Conservation (phyloP, 768 basidiomycete genomes). For the Macrocybe gigantea region DNA sequence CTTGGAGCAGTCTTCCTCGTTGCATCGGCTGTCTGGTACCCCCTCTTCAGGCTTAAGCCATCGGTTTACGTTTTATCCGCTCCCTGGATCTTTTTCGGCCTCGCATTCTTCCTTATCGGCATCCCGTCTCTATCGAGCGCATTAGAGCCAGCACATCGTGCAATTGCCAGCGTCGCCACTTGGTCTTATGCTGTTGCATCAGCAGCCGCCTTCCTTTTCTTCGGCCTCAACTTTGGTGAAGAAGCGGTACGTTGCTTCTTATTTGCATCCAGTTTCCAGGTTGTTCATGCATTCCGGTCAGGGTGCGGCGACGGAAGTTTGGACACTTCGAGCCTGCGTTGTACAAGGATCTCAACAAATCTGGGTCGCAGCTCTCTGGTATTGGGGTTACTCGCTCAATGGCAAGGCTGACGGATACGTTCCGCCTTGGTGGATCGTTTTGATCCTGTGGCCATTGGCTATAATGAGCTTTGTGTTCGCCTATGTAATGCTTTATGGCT, state of each 20-base stretch:
- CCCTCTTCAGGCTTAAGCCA: constrained; percentile 81
- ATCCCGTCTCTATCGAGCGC: constrained; percentile 67
- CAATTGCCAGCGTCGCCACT: constrained; percentile 71
- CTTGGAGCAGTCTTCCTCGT: constrained; percentile 86
- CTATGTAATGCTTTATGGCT: constrained; percentile 79
- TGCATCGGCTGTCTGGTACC: constrained; percentile 85
- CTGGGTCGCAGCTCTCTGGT: constrained; percentile 95
- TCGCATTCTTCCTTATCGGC: constrained; percentile 90
- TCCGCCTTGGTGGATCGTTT: constrained; percentile 81
- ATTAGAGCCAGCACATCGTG: constrained; percentile 56
- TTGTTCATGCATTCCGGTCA: constrained; percentile 19
- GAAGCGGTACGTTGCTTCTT: constrained; percentile 65
- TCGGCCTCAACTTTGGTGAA: constrained; percentile 95
- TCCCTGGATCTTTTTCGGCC: constrained; percentile 89
- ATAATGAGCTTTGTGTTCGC: constrained; percentile 71
- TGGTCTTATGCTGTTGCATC: constrained; percentile 92
- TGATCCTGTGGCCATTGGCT: constrained; percentile 78
- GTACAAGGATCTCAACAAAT: constrained; percentile 95
- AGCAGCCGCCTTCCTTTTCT: constrained; percentile 90
- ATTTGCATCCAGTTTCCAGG: background rate
- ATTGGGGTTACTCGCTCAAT: constrained; percentile 85
- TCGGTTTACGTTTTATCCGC: constrained; percentile 81
- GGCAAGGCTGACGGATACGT: constrained; percentile 40
- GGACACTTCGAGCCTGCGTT: constrained; percentile 86
- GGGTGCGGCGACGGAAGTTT: constrained; percentile 93